Evolutionary conservation across 805 yeast genomes (phyloP), one percentile per base, ranked within the genome.

Genomic region (Ogataea degrootiae): DNA sequence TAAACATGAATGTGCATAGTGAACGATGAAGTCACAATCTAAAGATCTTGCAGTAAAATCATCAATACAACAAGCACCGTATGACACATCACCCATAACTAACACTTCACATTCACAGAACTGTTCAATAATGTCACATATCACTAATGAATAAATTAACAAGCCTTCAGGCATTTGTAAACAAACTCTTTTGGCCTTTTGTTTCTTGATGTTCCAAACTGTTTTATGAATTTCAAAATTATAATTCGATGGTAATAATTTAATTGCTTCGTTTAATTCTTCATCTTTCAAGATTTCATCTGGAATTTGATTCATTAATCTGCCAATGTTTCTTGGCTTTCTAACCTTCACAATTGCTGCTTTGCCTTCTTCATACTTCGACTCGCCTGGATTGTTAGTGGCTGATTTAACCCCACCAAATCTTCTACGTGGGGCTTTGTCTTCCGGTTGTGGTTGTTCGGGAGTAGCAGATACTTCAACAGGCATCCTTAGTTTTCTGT

Each of bases 31-130:
- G 62, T 94, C 99, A 68, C 99, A 94, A 42, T 87, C 96, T 26
- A 94, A 67, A 0, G 98, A 82, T 53, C 91, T 74, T 2, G 99
- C 99, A 0, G 99, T 91, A 62, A 75, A 94, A 62, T 94, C 99
- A 64, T 94, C 99, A 41, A 94, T 90, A 68, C 99, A 94, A 64
- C 99, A 94, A 0, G 99, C 99, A 39, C 99, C 99, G 61, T 94
- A 94, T 0, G 97, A 88, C 0, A 94, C 99, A 65, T 94, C 99
- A 2, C 99, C 99, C 99, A 94, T 94, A 2, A 92, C 94, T 1
- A 94, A 73, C 0, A 91, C 87, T 60, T 91, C 96, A 45, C 85
- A 89, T 2, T 71, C 67, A 63, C 97, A 91, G 57, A 94, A 92
- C 65, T 91, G 96, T 60, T 89, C 96, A 34, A 94, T 63, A 22